A percentile compares a stretch with the other conserved stretches of the same genome.
These are phyloP conservation scores for Ophiocordyceps camponoti-floridani DNA, from an alignment of 2,329 filamentous ascomycete species.

Conservation along the genomic window DNA sequence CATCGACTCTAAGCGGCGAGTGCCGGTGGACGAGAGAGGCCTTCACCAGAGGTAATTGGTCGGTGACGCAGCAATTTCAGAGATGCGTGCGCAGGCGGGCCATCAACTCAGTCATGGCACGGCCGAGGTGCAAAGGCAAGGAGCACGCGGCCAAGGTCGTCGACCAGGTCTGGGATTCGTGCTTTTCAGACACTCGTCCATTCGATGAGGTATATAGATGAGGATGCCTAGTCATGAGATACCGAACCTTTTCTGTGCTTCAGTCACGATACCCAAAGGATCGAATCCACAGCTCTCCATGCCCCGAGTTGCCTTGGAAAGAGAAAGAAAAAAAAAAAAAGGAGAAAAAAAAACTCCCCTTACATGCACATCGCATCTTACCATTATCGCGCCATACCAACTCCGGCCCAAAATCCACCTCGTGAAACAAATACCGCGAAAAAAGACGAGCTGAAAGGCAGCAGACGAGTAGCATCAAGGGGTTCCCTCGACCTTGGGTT, in stretches of 20 bases:
- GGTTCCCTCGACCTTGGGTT: neutral
- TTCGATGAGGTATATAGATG: constrained; percentile 93
- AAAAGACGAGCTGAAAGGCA: neutral
- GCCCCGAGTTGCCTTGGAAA: neutral
- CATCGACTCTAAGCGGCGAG: constrained; percentile 82
- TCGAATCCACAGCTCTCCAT: neutral
- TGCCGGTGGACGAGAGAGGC: constrained; percentile 82
- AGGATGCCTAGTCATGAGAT: neutral
- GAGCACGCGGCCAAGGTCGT: constrained; percentile 75
- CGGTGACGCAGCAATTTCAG: constrained; percentile 81
- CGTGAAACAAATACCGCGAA: neutral
- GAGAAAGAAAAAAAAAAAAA: neutral
- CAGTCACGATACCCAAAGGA: constrained; percentile 3
- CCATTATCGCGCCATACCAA: constrained; percentile 4
- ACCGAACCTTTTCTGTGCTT: neutral
- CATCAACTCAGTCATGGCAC: constrained; percentile 57
- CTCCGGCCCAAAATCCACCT: neutral
- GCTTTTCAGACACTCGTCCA: constrained; percentile 81
- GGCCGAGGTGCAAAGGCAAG: constrained; percentile 70
- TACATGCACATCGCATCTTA: constrained; percentile 11
- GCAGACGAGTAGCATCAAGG: neutral
- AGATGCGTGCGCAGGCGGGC: constrained; percentile 75
- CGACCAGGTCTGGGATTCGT: constrained; percentile 97
- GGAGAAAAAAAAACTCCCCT: constrained; percentile 10
- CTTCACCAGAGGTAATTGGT: constrained; percentile 71